phyloP scores from a whole-genome alignment of 2,329 filamentous ascomycete genomes.

The Trichoderma koningii region DNA sequence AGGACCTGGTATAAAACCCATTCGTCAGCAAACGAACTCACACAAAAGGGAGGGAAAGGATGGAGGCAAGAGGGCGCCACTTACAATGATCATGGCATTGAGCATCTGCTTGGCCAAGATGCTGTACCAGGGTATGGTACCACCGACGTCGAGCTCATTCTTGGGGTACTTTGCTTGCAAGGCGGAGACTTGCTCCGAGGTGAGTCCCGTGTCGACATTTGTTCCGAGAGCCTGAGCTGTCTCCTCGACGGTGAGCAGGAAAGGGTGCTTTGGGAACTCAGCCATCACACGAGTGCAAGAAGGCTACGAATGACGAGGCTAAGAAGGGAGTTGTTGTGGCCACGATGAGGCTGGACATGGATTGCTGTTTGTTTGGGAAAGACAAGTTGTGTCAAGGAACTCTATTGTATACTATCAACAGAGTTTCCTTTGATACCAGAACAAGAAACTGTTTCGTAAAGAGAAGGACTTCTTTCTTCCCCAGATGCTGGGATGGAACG shows the following conservation, averaged over 20 bases:
- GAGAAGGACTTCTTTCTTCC: too few species aligned
- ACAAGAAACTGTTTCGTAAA: too few species aligned
- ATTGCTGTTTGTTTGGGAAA: neutral
- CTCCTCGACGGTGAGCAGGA: slow-evolving; percentile 62
- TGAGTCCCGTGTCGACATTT: slow-evolving; percentile 68
- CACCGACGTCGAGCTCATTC: slow-evolving; percentile 71
- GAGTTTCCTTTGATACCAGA: neutral
- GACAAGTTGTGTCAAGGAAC: neutral
- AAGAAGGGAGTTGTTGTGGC: neutral
- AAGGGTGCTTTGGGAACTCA: slow-evolving; percentile 58
- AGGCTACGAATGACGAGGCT: too few species aligned
- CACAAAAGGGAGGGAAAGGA: neutral
- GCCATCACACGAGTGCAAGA: slow-evolving; percentile 31
- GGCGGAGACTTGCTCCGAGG: slow-evolving; percentile 58
- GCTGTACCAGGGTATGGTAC: slow-evolving; percentile 68
- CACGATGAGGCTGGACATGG: neutral
- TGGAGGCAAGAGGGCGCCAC: slow-evolving; percentile 31
- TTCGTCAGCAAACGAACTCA: neutral
- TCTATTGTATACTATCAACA: neutral
- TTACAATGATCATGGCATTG: slow-evolving; percentile 75
- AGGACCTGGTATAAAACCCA: slow-evolving; percentile 58
- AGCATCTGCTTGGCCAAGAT: slow-evolving; percentile 72
- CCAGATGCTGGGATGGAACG: too few species aligned
- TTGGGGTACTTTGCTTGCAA: slow-evolving; percentile 62
- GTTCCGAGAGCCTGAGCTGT: slow-evolving; percentile 64